Evolutionary conservation across 78 protist species (phyloP), one percentile per base, ranked within the genome.

Genomic region (Dictyostelium brefeldianum): DNA sequence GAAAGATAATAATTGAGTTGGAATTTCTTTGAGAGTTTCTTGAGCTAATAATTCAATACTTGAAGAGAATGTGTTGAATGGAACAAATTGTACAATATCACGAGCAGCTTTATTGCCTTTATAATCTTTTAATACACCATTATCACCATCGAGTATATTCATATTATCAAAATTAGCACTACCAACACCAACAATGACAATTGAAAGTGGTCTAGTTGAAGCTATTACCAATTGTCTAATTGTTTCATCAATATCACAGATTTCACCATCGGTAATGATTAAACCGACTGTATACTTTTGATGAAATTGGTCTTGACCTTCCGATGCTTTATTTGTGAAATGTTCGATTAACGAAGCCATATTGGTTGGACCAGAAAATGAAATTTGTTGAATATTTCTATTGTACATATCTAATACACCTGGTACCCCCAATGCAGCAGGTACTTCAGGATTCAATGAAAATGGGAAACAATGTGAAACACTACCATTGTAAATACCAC

Each of bases 21-120:
- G 97, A 41, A 95, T 56, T 48, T 95, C 97, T n/a, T 81, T 87
- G 6, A 95, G 62, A 1, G 94, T 84, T 70, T 81, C 92, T 6
- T 54, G 47, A 18, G 96, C 93, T 65, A 95, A 83, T 17, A 27
- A 14, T 11, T 64, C 8, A 0, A 41, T 50, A 64, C 10, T 36
- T 11, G 27, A 17, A 51, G 41, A 22, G 85, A 47, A 84, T 51
- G 29, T 79, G 3, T 78, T 47, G 89, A 90, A 83, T 25, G 97
- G 96, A 12, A 97, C 98, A 50, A 96, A 91, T 80, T 96, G 96
- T 1, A 95, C 98, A 10, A 96, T 95, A 80, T 96, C 97, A 25
- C 98, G 48, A 12, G n/a, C 6, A 14, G 91, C 87, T 11, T 41
- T 20, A 48, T 1, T 7, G 10, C 74, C 82, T 7, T 57, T 48